Base-by-base conservation (phyloP, 345 rosid genomes). In the Brassica juncea region DNA sequence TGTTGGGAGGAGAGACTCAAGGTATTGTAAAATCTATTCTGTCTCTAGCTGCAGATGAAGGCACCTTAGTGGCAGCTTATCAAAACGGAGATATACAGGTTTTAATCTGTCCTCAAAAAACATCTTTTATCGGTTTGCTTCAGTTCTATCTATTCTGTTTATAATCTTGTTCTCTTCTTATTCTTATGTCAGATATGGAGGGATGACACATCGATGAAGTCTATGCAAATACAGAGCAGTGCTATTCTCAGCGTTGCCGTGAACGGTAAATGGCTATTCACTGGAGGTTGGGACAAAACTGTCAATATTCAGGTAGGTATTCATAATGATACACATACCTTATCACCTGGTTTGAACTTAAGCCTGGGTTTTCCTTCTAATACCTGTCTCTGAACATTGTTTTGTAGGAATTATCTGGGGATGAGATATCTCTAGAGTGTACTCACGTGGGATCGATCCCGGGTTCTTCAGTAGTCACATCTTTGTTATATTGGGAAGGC, bases 271-370 rank as follows among this genome's bases (percentile, higher is more conserved):
- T 87, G 86, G 89, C 84, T 92, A 27, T 86, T 92, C 72, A 81
- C 90, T 1, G 97, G 93, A 82, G 97, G 99, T 58, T 90, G 97
- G 97, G 99, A 92, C 86, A 91, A 85, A 83, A 86, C 82, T 72
- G 65, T 94, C 82, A 79, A 64, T 72, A 80, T 91, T 70, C 91
- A 87, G 92, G 99, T 94, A 85, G 92, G 99, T 91, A 86, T 49
- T 31, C 60, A 6, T 23, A 9, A 58, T 61, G 35, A 69, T 54
- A 27, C 21, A 32, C 69, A 16, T 1, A 58, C n/a, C 57, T 61
- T 28, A 72, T 60, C 47, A 19, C 7, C 69, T 57, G 44, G 11
- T 27, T 8, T 25, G 21, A 28, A 62, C 2, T 7, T 63, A 47
- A 35, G 66, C 8, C 6, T 7, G n/a, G 57, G 57, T 15, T 58